These are phyloP conservation scores for Leptodontidium sp. DNA, from an alignment of 2,329 filamentous ascomycete species.

Conservation along the genomic window DNA sequence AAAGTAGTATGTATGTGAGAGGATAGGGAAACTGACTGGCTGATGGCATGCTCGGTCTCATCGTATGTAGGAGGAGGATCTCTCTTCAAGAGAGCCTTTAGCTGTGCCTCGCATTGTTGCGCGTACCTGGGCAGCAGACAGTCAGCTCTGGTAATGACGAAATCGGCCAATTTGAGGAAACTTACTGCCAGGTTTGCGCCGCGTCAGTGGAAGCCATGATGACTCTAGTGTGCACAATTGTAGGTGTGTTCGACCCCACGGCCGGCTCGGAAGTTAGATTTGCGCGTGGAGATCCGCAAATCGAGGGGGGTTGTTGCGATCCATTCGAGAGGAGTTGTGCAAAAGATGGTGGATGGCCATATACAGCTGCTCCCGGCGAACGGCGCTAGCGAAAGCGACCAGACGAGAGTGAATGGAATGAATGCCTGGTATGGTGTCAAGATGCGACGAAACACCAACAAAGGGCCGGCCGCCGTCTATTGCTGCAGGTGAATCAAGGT, in stretches of 20 bases:
- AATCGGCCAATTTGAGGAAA: constrained; percentile 31
- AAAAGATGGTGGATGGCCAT: constrained; percentile 23
- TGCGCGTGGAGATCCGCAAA: constrained; percentile 55
- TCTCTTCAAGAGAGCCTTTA: constrained; percentile 57
- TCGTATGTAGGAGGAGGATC: constrained; percentile 53
- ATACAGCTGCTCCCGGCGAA: constrained; percentile 24
- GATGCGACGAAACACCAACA: constrained; percentile 15
- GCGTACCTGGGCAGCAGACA: constrained; percentile 46
- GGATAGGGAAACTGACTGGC: constrained; percentile 39
- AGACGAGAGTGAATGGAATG: constrained; percentile 9
- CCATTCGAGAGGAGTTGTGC: constrained; percentile 38
- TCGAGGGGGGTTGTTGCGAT: constrained; percentile 39
- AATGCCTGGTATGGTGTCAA: not conserved
- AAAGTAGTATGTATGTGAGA: not conserved
- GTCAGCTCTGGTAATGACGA: constrained; percentile 32
- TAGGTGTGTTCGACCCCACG: constrained; percentile 52
- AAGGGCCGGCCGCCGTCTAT: constrained; percentile 7
- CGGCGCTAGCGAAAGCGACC: constrained; percentile 22
- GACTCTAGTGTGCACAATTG: constrained; percentile 24
- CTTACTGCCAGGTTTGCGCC: constrained; percentile 62
- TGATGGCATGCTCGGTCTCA: constrained; percentile 52
- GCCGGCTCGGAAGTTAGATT: constrained; percentile 64
- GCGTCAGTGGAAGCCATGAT: constrained; percentile 48
- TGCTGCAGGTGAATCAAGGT: constrained; percentile 4
- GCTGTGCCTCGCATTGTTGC: constrained; percentile 56